Evolutionary conservation across 192 early-diverging fungal genomes (phyloP).

Genomic region (Kappamyces sp.): DNA sequence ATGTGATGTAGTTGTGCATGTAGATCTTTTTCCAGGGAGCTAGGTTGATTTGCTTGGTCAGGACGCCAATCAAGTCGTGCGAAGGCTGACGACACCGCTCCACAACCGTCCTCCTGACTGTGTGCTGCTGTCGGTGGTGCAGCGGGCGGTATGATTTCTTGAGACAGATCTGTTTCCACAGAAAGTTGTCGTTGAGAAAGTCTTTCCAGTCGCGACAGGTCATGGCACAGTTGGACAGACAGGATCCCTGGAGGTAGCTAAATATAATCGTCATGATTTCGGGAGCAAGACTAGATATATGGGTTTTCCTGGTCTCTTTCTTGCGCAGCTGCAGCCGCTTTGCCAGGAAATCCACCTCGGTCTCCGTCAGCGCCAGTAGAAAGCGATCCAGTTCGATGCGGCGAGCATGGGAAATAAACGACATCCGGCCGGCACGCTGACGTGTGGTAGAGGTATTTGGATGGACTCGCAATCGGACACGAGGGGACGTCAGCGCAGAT

Average conservation of each 20-base stretch:
- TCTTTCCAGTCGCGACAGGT: slow-evolving; percentile 26
- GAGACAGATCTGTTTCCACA: slow-evolving; percentile 33
- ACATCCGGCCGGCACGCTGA: too few relatives aligned
- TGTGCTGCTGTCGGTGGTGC: neutral
- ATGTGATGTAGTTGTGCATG: neutral
- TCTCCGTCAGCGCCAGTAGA: too few relatives aligned
- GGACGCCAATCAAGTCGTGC: neutral
- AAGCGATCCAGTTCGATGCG: too few relatives aligned
- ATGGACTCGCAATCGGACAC: too few relatives aligned
- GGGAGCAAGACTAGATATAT: too few relatives aligned
- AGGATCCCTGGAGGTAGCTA: neutral
- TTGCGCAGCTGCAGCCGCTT: too few relatives aligned
- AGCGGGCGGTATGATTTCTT: slow-evolving; percentile 16
- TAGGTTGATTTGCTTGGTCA: neutral
- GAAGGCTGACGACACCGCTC: neutral
- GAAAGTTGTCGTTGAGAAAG: slow-evolving; percentile 26
- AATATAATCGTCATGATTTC: too few relatives aligned
- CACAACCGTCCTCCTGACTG: slow-evolving; percentile 1
- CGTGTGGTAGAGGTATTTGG: too few relatives aligned
- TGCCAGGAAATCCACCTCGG: too few relatives aligned
- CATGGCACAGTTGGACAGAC: slow-evolving; percentile 15
- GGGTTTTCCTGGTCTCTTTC: too few relatives aligned
- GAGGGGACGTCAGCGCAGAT: too few relatives aligned
- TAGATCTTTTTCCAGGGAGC: slow-evolving; percentile 8
- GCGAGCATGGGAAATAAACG: too few relatives aligned